Conservation (phyloP, 1,284 basidiomycete genomes). For the Austroboletus novae-zelandiae region DNA sequence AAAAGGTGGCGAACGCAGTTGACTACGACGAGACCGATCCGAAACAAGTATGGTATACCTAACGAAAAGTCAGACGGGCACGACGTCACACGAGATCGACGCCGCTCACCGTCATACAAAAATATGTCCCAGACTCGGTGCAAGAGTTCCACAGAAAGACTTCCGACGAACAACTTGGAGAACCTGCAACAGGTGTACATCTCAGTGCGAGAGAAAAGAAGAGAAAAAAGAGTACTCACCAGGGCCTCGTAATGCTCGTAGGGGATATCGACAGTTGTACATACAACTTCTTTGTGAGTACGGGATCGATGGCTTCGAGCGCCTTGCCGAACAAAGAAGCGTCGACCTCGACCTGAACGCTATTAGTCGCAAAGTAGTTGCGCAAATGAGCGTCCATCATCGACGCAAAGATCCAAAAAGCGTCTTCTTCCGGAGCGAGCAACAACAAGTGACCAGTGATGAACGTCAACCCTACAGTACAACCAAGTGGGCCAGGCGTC, state of each 20-base stretch:
- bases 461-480: constrained; percentile 59
- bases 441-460: constrained; percentile 79
- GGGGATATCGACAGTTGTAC: constrained; percentile 62
- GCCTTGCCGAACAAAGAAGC: constrained; percentile 74
- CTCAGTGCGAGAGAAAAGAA: not conserved
- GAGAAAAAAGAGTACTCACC: constrained; percentile 40
- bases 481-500: not conserved
- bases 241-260: constrained; percentile 55
- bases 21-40: constrained; percentile 76
- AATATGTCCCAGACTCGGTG: constrained; percentile 88
- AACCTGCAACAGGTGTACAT: constrained; percentile 47
- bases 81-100: not conserved
- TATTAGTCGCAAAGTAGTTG: constrained; percentile 72
- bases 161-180: constrained; percentile 69
- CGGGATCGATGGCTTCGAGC: constrained; percentile 66
- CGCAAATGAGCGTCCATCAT: constrained; percentile 80
- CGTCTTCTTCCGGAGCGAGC: constrained; percentile 86
- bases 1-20: constrained; percentile 60
- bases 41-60: constrained; percentile 82
- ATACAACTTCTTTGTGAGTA: constrained; percentile 65
- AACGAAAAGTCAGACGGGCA: constrained; percentile 8
- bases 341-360: constrained; percentile 80
- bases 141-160: constrained; percentile 74
- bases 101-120: constrained; percentile 70
- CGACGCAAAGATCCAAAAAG: constrained; percentile 90